Base-by-base conservation (phyloP, 306 rosid genomes). In the Quercus parvula region DNA sequence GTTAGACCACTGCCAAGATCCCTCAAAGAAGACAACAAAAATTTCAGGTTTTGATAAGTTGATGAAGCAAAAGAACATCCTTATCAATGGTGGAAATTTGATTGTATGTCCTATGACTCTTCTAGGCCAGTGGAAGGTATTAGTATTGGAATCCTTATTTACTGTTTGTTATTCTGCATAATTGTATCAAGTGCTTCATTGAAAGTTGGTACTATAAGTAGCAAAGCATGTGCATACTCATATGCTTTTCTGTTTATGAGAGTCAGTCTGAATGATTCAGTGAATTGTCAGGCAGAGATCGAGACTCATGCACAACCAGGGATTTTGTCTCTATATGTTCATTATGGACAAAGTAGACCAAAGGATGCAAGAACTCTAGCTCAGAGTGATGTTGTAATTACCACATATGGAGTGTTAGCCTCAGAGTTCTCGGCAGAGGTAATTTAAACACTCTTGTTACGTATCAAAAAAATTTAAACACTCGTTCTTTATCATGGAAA, bases 111-210 rank as follows among this genome's bases (percentile, higher is more conserved):
- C 97, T 44, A 92, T 94, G 98, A 92, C 95, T 24, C 97, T 92
- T 82, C 87, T 94, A 2, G 95, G 95, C 66, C 98, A 94, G 84
- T 94, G 98, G 98, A 94, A 94, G 98, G 98, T 93, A 88, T 73
- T 25, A 54, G 49, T 57, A 5, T 71, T 58, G 41, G 74, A 64
- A 61, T 38, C 44, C 56, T 55, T 72, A 28, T 20, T n/a, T 41
- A 11, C 71, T 77, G n/a, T 41, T 51, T 75, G 73, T 44, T 56
- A 77, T 61, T 75, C 57, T 75, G 63, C 61, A 30, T 64, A 57
- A 79, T 80, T 81, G 58, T 72, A 31, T 77, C 77, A 56, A 67
- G 62, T 77, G 52, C 57, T 76, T 76, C 75, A 41, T 77, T 78
- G 49, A 71, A 76, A 71, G 51, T 67, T 75, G 61, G 17, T 68